These are phyloP conservation scores for Coemansia sp. DNA, from an alignment of 192 early-diverging fungal genomes.

Conservation along the genomic window DNA sequence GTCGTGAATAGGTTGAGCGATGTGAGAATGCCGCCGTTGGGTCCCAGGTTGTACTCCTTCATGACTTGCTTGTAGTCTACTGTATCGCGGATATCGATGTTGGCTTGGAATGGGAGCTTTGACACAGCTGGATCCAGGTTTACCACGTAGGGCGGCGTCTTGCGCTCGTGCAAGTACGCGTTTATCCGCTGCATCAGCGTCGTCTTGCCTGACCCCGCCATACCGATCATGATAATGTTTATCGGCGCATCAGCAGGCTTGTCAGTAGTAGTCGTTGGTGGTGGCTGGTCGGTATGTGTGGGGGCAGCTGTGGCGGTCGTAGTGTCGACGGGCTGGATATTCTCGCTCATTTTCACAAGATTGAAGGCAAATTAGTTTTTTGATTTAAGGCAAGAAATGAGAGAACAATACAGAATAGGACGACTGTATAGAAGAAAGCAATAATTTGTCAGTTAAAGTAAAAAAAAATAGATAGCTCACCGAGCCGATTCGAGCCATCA, in stretches of 20 bases:
- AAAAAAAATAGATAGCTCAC: no score
- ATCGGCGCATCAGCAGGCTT: slow-evolving; percentile 23
- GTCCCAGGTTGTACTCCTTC: slow-evolving; percentile 96
- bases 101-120: slow-evolving; percentile 87
- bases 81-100: slow-evolving; percentile 97
- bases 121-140: slow-evolving; percentile 95
- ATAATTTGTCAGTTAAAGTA: no score
- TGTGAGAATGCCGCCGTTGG: slow-evolving; percentile 97
- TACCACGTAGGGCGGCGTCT: slow-evolving; percentile 84
- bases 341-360: no score
- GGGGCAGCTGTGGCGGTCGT: no score
- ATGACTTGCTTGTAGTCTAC: slow-evolving; percentile 99
- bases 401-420: no score
- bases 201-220: slow-evolving; percentile 97
- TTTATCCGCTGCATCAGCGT: slow-evolving; percentile 97
- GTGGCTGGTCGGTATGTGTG: no score
- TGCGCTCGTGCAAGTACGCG: slow-evolving; percentile 78
- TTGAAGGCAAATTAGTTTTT: no score
- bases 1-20: no score
- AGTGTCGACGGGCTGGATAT: no score
- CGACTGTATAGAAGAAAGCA: no score
- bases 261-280: not conserved
- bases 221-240: slow-evolving; percentile 86
- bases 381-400: no score
- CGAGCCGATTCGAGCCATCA: no score